Percentiles rank a stretch among this genome's conserved stretches.
These are phyloP conservation scores for Taphrina communis DNA, from an alignment of 1,139 yeast species.

Conservation along the genomic window DNA sequence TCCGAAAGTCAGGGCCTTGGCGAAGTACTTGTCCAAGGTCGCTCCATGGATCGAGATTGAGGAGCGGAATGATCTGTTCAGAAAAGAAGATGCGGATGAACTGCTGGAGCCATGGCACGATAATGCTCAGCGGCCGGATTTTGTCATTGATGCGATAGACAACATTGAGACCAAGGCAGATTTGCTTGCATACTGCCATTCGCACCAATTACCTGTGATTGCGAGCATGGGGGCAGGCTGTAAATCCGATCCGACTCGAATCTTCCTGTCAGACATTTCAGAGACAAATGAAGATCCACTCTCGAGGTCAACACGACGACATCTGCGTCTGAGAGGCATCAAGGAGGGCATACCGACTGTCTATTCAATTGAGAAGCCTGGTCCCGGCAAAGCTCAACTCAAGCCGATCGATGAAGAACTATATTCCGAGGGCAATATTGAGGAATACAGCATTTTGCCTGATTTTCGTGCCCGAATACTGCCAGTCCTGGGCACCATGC, in stretches of 20 bases:
- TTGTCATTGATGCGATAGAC: conserved; percentile 91
- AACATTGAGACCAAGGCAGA: conserved; percentile 95
- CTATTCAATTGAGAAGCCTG: conserved; percentile 94
- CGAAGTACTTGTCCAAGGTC: conserved; percentile 66
- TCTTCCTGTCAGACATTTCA: conserved; percentile 78
- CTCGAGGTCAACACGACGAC: conserved; percentile 83
- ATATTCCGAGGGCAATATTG: conserved; percentile 78
- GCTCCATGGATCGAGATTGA: conserved; percentile 94
- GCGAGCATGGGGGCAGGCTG: conserved; percentile 98
- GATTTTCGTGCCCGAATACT: conserved; percentile 91
- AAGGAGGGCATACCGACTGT: conserved; percentile 80
- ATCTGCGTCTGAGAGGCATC: conserved; percentile 79
- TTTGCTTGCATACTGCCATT: conserved; percentile 72
- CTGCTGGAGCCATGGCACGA: conserved; percentile 56
- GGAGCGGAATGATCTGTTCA: conserved; percentile 78
- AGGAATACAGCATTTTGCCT: conserved; percentile 80
- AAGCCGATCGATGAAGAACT: conserved; percentile 84
- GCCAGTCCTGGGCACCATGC: conserved; percentile 95
- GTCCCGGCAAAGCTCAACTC: conserved; percentile 85
- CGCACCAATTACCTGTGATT: conserved; percentile 65
- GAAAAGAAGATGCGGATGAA: conserved; percentile 64
- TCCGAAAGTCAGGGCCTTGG: conserved; percentile 64
- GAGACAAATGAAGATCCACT: conserved; percentile 89
- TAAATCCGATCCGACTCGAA: conserved; percentile 81
- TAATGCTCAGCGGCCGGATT: conserved; percentile 56